Percentiles rank a stretch among this genome's conserved stretches.
Conservation (phyloP, 768 basidiomycete species). For the Lyophyllum shimeji region DNA sequence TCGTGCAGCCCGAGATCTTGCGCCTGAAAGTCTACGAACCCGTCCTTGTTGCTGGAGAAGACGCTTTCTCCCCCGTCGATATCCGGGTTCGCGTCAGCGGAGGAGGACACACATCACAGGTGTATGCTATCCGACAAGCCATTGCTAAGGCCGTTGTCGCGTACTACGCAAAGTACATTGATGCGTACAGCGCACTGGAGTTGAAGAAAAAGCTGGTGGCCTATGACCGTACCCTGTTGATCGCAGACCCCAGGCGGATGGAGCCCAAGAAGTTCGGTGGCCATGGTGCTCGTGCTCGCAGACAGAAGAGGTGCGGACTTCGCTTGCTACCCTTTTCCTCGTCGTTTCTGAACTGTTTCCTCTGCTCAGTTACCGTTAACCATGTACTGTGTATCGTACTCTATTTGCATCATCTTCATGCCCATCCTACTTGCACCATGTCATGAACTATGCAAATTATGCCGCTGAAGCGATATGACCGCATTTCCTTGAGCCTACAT, state of each 20-base stretch:
- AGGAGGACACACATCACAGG: slow-evolving; percentile 98
- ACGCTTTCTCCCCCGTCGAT: slow-evolving; percentile 84
- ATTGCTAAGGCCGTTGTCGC: slow-evolving; percentile 97
- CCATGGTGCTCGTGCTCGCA: slow-evolving; percentile 95
- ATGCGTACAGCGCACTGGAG: slow-evolving; percentile 95
- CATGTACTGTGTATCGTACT: slow-evolving; percentile 29
- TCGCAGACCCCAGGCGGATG: slow-evolving; percentile 95
- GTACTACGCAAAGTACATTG: slow-evolving; percentile 98
- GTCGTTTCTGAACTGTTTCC: slow-evolving; percentile 4
- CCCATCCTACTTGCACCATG: slow-evolving; percentile 37
- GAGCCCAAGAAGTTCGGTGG: slow-evolving; percentile 99
- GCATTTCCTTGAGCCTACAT: not conserved
- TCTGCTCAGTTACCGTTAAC: slow-evolving; percentile 74
- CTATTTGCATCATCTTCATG: slow-evolving; percentile 40
- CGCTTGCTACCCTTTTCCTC: slow-evolving; percentile 1
- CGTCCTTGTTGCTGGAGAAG: slow-evolving; percentile 90
- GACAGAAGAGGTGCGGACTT: slow-evolving; percentile 84
- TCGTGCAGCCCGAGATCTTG: slow-evolving; percentile 92
- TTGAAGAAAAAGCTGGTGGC: slow-evolving; percentile 97
- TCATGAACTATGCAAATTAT: slow-evolving; percentile 33
- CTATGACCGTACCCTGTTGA: slow-evolving; percentile 89
- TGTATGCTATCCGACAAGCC: slow-evolving; percentile 98
- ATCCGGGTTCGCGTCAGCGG: slow-evolving; percentile 98
- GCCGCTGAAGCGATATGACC: slow-evolving; percentile 5
- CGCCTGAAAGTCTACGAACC: slow-evolving; percentile 99